Evolutionary conservation across 2,329 filamentous ascomycete genomes (phyloP).

Genomic region (Colletotrichum karsti): DNA sequence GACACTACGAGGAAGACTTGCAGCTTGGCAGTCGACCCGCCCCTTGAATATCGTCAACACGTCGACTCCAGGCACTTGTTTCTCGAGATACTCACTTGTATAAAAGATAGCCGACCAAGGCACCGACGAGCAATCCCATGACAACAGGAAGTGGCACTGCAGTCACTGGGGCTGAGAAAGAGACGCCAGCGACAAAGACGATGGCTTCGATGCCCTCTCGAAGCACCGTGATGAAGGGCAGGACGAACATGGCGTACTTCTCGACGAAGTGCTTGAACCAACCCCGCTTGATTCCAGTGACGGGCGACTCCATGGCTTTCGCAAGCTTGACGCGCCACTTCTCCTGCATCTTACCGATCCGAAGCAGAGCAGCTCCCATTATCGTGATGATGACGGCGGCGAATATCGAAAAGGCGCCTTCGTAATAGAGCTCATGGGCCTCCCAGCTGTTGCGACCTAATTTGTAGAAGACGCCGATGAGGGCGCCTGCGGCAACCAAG

Average conservation of each 20-base stretch:
- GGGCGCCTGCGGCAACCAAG: constrained; percentile 66
- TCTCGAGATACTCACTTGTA: constrained; percentile 70
- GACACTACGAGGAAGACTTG: constrained; percentile 85
- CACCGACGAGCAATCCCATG: constrained; percentile 74
- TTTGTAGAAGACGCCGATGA: constrained; percentile 76
- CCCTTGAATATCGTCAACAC: constrained; percentile 37
- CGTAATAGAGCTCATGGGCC: constrained; percentile 78
- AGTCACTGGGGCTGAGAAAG: constrained; percentile 76
- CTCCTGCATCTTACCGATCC: constrained; percentile 83
- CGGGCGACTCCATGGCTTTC: constrained; percentile 67
- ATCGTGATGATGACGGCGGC: constrained; percentile 83
- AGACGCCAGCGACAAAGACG: constrained; percentile 86
- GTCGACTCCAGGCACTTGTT: background rate
- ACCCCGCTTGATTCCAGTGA: constrained; percentile 51
- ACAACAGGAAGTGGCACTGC: constrained; percentile 83
- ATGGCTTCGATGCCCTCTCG: constrained; percentile 88
- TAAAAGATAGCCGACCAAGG: constrained; percentile 74
- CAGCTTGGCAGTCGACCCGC: constrained; percentile 50
- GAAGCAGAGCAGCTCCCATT: constrained; percentile 82
- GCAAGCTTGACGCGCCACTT: constrained; percentile 90
- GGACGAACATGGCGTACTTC: constrained; percentile 85
- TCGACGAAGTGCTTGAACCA: constrained; percentile 72
- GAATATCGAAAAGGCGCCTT: constrained; percentile 79
- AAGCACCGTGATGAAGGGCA: constrained; percentile 89
- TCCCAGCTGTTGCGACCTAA: constrained; percentile 74